Evolutionary conservation across 129 eudicot species (phyloP).

Genomic region (Kitagawia praeruptora): DNA sequence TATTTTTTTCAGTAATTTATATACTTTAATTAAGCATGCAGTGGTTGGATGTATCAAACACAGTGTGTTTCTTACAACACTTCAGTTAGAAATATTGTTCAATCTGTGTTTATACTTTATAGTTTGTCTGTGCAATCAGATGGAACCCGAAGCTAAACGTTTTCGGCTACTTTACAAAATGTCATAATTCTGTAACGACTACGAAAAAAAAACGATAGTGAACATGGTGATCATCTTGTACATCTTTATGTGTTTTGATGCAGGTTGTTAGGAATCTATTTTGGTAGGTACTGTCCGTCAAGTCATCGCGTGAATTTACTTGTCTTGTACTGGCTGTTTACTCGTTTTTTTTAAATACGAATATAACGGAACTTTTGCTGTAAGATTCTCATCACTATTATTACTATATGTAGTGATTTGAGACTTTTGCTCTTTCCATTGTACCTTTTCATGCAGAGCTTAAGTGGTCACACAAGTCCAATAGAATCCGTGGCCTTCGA

Average conservation of each 20-base stretch:
- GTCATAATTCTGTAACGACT: not conserved
- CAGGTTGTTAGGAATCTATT: not conserved
- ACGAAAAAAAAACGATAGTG: not conserved
- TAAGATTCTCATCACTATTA: not conserved
- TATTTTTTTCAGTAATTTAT: not conserved
- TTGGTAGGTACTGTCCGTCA: not conserved
- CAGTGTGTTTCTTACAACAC: not conserved
- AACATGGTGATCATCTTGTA: not conserved
- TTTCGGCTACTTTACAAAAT: not conserved
- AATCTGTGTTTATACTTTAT: not conserved
- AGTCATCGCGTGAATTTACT: not conserved
- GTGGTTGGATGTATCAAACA: not conserved
- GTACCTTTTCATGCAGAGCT: slow-evolving; percentile 41
- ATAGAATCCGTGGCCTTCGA: slow-evolving; percentile 88
- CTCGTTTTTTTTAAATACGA: not conserved
- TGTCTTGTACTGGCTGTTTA: not conserved
- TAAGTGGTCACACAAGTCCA: slow-evolving; percentile 86
- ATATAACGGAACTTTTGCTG: not conserved
- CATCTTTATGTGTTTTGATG: not conserved
- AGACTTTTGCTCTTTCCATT: not conserved
- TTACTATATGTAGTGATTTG: not conserved
- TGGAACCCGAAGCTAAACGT: not conserved
- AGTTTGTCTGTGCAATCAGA: not conserved
- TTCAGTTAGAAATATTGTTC: not conserved
- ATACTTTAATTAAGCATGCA: not conserved